Evolutionary conservation across 129 eudicot species (phyloP), one percentile per base, ranked within the genome.

Genomic region (Ambrosia artemisiifolia): DNA sequence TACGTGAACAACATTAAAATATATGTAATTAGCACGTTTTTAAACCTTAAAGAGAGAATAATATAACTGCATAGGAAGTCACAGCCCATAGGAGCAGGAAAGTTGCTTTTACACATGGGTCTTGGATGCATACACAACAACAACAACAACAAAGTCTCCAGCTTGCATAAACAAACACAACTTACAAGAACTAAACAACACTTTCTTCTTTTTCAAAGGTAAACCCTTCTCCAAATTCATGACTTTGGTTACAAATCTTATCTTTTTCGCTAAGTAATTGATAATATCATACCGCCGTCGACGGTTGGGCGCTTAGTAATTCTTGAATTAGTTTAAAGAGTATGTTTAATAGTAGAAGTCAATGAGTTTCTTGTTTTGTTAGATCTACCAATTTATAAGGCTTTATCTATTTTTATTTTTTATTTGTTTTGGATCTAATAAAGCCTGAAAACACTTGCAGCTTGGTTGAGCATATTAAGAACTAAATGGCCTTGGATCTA

Each of bases 341-440:
- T 24, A 24, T 24, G 28, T 11, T 36, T 38, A 2, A 9, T 64
- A 5, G 43, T 40, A 19, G 11, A 64, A 17, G 44, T 65, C 10
- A 12, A 5, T 19, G 2, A 28, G 38, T 49, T 68, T 68, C 16
- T 68, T 48, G 44, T 32, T 24, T 68, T 68, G 20, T 2, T 16
- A 3, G 8, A 49, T 44, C 10, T 50, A 50, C 5, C 38, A 57
- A 24, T 24, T 24, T 24, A 24, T 0, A 24, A 38, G 38, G 38
- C 16, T 63, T 47, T 44, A 30, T n/a, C n/a, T n/a, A n/a, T n/a
- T n/a, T n/a, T n/a, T n/a, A n/a, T n/a, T n/a, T n/a, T n/a, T n/a
- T n/a, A n/a, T n/a, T n/a, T n/a, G n/a, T 73, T 33, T 49, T 73
- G 50, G 78, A 63, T 63, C 71, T 48, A 63, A 73, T 44, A 18